Evolutionary conservation across 1,139 yeast genomes (phyloP).

Genomic region (Yamadazyma triangularis): DNA sequence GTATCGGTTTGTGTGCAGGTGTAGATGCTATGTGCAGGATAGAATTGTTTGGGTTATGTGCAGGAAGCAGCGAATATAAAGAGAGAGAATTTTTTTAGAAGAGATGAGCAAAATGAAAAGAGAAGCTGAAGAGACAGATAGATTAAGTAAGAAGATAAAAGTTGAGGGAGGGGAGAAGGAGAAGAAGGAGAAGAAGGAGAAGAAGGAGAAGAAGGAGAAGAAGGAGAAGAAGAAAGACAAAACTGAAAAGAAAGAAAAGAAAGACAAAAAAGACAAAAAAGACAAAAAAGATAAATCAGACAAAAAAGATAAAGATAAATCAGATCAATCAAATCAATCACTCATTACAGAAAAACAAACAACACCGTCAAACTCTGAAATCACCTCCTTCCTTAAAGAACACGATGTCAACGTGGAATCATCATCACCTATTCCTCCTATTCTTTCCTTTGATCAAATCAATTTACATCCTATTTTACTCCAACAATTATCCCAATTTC

Average conservation of each 20-base stretch:
- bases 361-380: constrained; percentile 44
- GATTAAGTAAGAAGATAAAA: constrained; percentile 23
- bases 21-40: no score
- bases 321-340: constrained; percentile 11
- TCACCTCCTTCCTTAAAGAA: constrained; percentile 57
- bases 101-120: constrained; percentile 30
- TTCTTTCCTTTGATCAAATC: constrained; percentile 63
- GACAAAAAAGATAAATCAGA: constrained; percentile 45
- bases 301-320: constrained; percentile 38
- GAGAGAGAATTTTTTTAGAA: constrained; percentile 4
- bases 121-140: constrained; percentile 23
- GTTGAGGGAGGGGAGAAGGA: constrained; percentile 16
- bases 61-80: no score
- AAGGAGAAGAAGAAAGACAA: constrained; percentile 20
- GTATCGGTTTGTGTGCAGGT: no score
- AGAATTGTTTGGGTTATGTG: no score
- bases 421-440: constrained; percentile 55
- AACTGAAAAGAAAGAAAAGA: constrained; percentile 37
- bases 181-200: constrained; percentile 19
- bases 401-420: constrained; percentile 84
- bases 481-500: constrained; percentile 57
- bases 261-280: constrained; percentile 37
- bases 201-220: constrained; percentile 17
- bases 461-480: constrained; percentile 49
- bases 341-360: constrained; percentile 20